phyloP scores from a whole-genome alignment of 495 filamentous ascomycete genomes.

The Chaetomium cochliodes region DNA sequence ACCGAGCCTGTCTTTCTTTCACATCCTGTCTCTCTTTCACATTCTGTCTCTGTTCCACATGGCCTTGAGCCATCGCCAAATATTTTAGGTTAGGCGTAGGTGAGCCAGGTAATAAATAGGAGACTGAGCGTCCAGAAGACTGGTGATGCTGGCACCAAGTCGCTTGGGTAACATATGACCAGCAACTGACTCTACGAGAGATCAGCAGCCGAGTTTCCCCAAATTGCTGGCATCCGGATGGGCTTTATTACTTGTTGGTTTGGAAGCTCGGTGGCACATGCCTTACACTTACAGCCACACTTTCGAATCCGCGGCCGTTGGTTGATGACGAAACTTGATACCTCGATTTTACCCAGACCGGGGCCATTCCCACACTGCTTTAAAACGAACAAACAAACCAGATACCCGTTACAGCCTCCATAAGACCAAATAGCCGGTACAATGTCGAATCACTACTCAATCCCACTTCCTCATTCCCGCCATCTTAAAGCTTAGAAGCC shows the following conservation, averaged over 20 bases:
- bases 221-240: no score
- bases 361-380: not conserved
- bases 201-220: not conserved
- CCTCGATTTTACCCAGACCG: conserved; percentile 11
- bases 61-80: no score
- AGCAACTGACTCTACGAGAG: not conserved
- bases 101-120: no score
- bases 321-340: not conserved
- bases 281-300: not conserved
- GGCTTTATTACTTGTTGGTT: no score
- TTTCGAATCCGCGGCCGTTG: not conserved
- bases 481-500: conserved; percentile 73
- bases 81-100: no score
- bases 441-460: not conserved
- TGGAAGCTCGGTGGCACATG: not conserved
- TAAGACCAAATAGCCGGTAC: not conserved
- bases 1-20: no score
- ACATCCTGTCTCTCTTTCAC: no score
- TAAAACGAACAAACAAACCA: not conserved
- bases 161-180: not conserved
- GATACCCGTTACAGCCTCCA: not conserved
- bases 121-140: no score
- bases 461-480: no score
- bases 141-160: not conserved
- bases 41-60: no score